Conservation (phyloP, 2,329 filamentous ascomycete genomes). For the Xylariaceae sp. region DNA sequence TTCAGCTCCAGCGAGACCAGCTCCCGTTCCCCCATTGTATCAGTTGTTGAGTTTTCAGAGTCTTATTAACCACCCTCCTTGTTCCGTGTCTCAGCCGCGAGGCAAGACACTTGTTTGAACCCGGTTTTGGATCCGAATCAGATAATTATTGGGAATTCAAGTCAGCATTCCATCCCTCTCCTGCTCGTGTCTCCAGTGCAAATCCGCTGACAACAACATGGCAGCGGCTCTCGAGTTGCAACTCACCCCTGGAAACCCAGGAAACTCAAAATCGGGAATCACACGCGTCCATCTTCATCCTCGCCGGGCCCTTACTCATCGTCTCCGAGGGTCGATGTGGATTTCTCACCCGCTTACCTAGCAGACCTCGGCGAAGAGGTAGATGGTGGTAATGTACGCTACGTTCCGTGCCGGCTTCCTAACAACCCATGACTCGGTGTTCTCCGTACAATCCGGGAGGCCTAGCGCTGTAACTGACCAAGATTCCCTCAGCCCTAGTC, state of each 20-base stretch:
- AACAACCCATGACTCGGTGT: not conserved
- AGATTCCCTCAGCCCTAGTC: conserved; percentile 1
- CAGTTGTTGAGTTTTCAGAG: not conserved
- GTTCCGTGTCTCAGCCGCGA: not conserved
- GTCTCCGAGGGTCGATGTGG: not conserved
- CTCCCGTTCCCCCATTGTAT: not conserved
- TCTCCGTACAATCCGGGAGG: not conserved
- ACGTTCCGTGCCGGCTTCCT: not conserved
- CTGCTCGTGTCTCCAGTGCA: not conserved
- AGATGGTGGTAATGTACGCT: not conserved
- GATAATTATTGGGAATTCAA: not conserved
- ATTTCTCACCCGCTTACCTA: not conserved
- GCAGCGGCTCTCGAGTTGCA: not conserved
- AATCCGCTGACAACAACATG: not conserved
- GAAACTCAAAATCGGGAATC: not conserved
- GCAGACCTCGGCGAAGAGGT: not conserved
- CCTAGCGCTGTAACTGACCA: conserved; percentile 5
- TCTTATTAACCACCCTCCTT: not conserved
- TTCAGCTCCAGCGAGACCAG: too few species aligned
- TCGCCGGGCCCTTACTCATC: not conserved
- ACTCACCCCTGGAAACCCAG: too few species aligned
- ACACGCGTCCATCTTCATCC: not conserved
- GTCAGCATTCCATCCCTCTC: not conserved
- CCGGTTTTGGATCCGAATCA: not conserved
- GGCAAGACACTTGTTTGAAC: not conserved